Evolutionary conservation across 371 early-diverging fungal genomes (phyloP).

Genomic region (Apophysomyces trapeziformis): DNA sequence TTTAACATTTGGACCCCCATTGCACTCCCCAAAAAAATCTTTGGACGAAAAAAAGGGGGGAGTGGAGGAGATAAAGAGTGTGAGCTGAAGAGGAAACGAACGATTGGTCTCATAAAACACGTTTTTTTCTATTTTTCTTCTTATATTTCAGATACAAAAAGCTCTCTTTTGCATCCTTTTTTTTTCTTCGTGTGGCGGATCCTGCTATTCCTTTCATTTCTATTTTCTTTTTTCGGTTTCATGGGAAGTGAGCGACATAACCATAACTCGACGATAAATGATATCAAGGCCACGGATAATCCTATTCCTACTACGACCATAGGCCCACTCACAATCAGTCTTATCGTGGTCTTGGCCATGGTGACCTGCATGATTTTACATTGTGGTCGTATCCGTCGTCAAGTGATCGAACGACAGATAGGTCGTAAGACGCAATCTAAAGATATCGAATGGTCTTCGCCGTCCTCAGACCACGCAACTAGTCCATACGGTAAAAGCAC

Average conservation of each 20-base stretch:
- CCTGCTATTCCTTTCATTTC: too few relatives aligned
- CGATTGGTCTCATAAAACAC: too few relatives aligned
- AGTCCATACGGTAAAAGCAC: background rate
- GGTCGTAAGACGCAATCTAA: background rate
- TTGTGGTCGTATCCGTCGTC: constrained; percentile 33
- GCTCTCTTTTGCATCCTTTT: too few relatives aligned
- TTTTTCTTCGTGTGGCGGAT: too few relatives aligned
- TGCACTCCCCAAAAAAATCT: too few relatives aligned
- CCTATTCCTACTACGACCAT: constrained; percentile 35
- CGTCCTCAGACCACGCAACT: too few relatives aligned
- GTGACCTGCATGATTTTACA: constrained; percentile 43
- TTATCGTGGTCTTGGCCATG: constrained; percentile 30
- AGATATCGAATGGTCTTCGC: background rate
- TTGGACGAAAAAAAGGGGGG: too few relatives aligned
- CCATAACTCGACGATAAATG: background rate
- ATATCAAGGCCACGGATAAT: background rate
- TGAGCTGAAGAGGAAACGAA: too few relatives aligned
- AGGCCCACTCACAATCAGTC: constrained; percentile 31
- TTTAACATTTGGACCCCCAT: too few relatives aligned
- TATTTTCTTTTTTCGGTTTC: too few relatives aligned
- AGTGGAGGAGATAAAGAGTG: background rate
- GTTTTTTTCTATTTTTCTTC: too few relatives aligned
- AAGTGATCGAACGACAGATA: constrained; percentile 21
- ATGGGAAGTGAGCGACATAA: background rate
- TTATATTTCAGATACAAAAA: too few relatives aligned